Evolutionary conservation across 352 stramenopile genomes (phyloP).

Genomic region (Saprolegnia parasitica): DNA sequence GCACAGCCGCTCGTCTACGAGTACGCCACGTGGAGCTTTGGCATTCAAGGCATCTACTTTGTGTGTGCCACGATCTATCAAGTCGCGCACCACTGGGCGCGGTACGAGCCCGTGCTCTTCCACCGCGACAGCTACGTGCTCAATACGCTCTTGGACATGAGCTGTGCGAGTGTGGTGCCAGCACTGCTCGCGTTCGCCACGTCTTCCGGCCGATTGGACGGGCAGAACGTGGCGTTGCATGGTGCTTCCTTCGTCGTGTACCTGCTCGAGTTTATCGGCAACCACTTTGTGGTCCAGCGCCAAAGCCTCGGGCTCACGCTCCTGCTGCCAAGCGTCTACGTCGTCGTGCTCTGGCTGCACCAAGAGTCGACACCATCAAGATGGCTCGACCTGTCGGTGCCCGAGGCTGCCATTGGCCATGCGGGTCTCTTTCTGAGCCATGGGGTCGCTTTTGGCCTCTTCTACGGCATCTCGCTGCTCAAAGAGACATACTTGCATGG

Average conservation of each 20-base stretch:
- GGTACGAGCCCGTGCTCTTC: not conserved
- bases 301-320: not conserved
- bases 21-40: not conserved
- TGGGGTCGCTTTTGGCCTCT: not conserved
- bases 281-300: conserved; percentile 1
- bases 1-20: not conserved
- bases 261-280: not conserved
- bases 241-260: not conserved
- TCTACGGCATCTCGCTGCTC: conserved; percentile 3
- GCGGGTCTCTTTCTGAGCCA: not conserved
- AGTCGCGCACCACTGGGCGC: not conserved
- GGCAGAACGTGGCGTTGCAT: not conserved
- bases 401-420: not conserved
- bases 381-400: not conserved
- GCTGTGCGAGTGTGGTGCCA: not conserved
- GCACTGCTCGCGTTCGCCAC: not conserved
- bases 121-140: not conserved
- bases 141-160: not conserved
- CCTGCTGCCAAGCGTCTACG: conserved; percentile 1
- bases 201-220: not conserved
- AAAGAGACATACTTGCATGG: not conserved
- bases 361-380: not conserved
- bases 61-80: not conserved
- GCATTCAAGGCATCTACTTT: not conserved
- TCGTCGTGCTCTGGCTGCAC: not conserved